Percentiles rank a stretch among this genome's conserved stretches.
Conservation (phyloP, 1,284 basidiomycete genomes). For the Naganishia liquefaciens region DNA sequence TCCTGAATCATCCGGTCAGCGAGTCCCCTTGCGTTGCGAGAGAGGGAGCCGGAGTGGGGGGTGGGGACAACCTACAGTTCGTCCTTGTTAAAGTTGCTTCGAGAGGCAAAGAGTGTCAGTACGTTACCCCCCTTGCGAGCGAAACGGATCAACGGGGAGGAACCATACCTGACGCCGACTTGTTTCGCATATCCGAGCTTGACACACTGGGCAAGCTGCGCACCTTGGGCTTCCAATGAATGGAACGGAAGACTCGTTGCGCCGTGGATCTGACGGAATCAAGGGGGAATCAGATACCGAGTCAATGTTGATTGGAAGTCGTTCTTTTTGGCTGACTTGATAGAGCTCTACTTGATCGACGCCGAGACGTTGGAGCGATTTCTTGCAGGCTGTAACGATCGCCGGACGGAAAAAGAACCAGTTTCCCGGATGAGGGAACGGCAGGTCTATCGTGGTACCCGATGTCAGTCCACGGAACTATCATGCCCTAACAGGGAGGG, state of each 20-base stretch:
- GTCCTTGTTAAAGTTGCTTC: constrained; percentile 44
- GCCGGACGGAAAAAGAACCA: constrained; percentile 45
- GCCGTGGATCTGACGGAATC: constrained; percentile 40
- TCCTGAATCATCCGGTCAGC: constrained; percentile 33
- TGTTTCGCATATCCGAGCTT: constrained; percentile 45
- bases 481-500: no score
- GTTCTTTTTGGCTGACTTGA: constrained; percentile 33
- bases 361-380: constrained; percentile 43
- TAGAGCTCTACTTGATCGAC: constrained; percentile 47
- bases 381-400: constrained; percentile 40
- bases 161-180: constrained; percentile 41
- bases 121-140: neutral
- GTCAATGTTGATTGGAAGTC: neutral
- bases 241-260: constrained; percentile 38
- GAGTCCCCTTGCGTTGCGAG: no score
- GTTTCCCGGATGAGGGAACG: constrained; percentile 40
- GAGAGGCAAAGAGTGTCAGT: neutral
- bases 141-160: no score
- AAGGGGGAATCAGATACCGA: neutral
- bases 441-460: constrained; percentile 38
- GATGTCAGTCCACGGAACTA: no score
- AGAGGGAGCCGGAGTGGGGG: no score
- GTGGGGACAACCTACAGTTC: constrained; percentile 49
- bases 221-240: constrained; percentile 42
- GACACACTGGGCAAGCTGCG: constrained; percentile 43